Base-by-base conservation (phyloP, 2,329 filamentous ascomycete species). In the Phyllosticta capitalensis region DNA sequence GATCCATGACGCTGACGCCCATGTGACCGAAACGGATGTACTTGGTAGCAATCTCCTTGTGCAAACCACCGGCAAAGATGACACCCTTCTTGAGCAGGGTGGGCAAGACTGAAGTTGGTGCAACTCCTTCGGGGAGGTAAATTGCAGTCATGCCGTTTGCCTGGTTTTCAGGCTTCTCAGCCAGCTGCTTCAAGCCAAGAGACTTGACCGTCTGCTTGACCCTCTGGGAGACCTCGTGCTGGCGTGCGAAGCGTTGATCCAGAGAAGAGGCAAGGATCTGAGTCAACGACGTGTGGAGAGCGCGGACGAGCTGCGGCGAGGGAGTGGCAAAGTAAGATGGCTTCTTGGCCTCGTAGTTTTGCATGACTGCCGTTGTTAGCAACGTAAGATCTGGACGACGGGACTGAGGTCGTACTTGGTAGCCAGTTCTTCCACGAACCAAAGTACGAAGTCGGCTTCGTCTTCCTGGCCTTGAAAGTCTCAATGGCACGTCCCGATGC, bases 91-190 rank as follows among this genome's bases (percentile, higher is more conserved):
- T 89, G 63, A 90, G 75, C 63, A 99, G 78, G 70, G 85, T 91
- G 12, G 94, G 92, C 57, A 99, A 81, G 33, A 99, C 79, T 65
- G 96, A 89, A 2, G 91, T 82, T 28, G 88, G 86, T 66, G 87
- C 85, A 57, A 97, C 78, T 49, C 82, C 86, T 63, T 97, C 90
- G 1, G 94, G 94, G 59, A 99, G 82, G 75, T 94, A 96, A 66
- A 99, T 94, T 61, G 94, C 92, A 3, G 94, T 99, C 94, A 99
- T 99, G 68, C 89, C 91, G 73, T 95, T 92, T 50, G 94, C 91
- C 77, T 97, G 92, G 75, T 95, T 88, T 68, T 92, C 90, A 0
- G 89, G 87, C 73, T 92, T 89, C 38, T 83, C 75, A 21, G 94
- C 92, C 45, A 99, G 81, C 72, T 96, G 89, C 77, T 90, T 88